These are phyloP conservation scores for Ogataea salicorniae DNA, from an alignment of 805 yeast species.

Conservation along the genomic window DNA sequence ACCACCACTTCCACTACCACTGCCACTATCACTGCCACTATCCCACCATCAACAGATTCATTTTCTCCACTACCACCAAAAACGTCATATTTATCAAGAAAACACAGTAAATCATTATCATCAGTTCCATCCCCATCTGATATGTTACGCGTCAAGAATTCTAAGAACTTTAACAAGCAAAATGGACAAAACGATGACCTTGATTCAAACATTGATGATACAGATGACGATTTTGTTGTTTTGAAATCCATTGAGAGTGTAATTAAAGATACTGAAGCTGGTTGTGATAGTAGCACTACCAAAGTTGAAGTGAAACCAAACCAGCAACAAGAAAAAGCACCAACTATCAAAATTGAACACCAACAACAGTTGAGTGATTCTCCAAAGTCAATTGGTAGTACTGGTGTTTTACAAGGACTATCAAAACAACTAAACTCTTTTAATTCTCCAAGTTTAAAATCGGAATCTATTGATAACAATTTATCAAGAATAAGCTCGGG, in stretches of 20 bases:
- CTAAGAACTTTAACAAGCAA: conserved; percentile 4
- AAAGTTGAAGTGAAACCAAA: too few species aligned
- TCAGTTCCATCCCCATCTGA: conserved; percentile 41
- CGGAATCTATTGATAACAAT: conserved; percentile 12
- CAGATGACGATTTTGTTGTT: conserved; percentile 12
- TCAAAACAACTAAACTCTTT: conserved; percentile 14
- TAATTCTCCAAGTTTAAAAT: conserved; percentile 11
- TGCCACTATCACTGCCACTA: neutral
- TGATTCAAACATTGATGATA: conserved; percentile 23
- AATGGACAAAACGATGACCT: conserved; percentile 18
- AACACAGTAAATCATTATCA: conserved; percentile 39
- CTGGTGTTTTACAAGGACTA: conserved; percentile 6
- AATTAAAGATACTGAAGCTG: neutral
- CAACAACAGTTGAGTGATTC: neutral
- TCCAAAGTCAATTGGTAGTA: conserved; percentile 1
- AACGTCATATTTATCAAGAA: conserved; percentile 16
- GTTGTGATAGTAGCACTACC: neutral
- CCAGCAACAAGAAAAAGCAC: neutral
- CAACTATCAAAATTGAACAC: neutral
- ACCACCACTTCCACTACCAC: conserved; percentile 10
- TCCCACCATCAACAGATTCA: conserved; percentile 3
- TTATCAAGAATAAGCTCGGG: neutral
- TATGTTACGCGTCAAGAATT: conserved; percentile 28
- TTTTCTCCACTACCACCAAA: conserved; percentile 14
- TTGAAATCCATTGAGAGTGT: neutral